A percentile compares a stretch with the other conserved stretches of the same genome.
Evolutionary conservation across 169 alveolate genomes (phyloP).

Genomic region (Sarcocystis neurona): DNA sequence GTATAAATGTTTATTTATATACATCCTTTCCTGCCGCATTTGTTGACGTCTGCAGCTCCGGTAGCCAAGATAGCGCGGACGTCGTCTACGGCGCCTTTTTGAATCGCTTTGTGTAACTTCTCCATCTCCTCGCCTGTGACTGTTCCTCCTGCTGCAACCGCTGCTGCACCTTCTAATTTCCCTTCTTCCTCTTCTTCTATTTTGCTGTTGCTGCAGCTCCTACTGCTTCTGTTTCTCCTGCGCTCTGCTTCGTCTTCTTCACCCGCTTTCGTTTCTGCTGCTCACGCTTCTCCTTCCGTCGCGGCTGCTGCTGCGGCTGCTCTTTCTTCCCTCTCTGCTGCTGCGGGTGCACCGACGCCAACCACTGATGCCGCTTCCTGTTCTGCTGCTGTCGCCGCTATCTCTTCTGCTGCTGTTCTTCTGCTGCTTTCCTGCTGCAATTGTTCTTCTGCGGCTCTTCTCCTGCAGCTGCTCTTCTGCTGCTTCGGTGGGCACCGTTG

Average conservation of each 20-base stretch:
- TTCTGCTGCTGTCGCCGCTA: background rate
- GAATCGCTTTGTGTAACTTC: conserved; percentile 13
- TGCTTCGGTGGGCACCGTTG: background rate
- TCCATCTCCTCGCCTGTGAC: background rate
- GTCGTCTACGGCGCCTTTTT: conserved; percentile 21
- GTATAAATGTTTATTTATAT: too few species aligned
- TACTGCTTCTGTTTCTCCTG: background rate
- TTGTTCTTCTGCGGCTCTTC: background rate
- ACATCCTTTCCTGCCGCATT: background rate
- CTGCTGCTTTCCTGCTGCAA: background rate
- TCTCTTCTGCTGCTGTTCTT: background rate
- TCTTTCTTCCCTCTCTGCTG: background rate
- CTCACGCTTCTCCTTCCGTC: background rate
- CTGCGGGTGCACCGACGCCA: background rate
- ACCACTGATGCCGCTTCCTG: background rate
- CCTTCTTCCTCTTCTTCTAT: background rate
- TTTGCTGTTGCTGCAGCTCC: background rate
- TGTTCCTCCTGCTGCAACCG: background rate
- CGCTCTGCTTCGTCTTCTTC: background rate
- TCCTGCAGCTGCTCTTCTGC: background rate
- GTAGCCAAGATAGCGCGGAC: background rate
- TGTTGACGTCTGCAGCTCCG: conserved; percentile 31
- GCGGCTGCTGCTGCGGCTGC: background rate
- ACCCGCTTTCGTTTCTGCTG: background rate
- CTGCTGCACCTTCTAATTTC: background rate